Evolutionary conservation across 1,284 basidiomycete genomes (phyloP).

Genomic region (Ceratobasidium sp.): DNA sequence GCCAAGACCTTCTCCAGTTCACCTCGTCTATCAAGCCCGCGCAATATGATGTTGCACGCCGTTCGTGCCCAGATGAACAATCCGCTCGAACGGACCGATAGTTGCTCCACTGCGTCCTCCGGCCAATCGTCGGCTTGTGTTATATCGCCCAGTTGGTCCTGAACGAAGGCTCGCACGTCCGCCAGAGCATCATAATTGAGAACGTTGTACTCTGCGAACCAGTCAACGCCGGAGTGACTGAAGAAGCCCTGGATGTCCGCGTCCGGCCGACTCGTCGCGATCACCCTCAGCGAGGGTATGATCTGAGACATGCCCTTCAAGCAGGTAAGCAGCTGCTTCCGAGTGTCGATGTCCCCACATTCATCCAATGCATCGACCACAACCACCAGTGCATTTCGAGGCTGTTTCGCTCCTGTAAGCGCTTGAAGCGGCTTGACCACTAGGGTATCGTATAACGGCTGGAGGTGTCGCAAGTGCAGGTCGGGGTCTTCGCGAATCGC

Average conservation of each 20-base stretch:
- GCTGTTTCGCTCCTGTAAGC: neutral
- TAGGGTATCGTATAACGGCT: neutral
- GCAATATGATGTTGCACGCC: slow-evolving; percentile 3
- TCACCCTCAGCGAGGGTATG: slow-evolving; percentile 3
- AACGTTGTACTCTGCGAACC: neutral
- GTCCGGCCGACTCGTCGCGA: slow-evolving; percentile 29
- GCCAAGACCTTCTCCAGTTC: neutral
- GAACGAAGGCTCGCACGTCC: slow-evolving; percentile 6
- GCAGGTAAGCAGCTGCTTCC: neutral
- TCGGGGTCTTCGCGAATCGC: neutral
- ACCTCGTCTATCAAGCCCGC: neutral
- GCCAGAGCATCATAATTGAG: neutral
- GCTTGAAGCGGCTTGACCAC: neutral
- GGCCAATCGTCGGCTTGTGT: neutral
- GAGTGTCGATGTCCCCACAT: slow-evolving; percentile 8
- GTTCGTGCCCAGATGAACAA: slow-evolving; percentile 42
- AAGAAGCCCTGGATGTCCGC: slow-evolving; percentile 11
- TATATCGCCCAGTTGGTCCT: neutral
- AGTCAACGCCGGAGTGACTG: too few relatives aligned
- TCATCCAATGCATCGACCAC: slow-evolving; percentile 45
- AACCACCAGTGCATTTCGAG: slow-evolving; percentile 2
- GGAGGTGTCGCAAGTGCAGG: neutral
- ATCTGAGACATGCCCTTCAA: neutral
- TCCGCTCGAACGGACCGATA: neutral
- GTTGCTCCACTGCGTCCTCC: neutral